Conservation (phyloP, 139 green algal species). For the Chlamydomonas sphaeroides region DNA sequence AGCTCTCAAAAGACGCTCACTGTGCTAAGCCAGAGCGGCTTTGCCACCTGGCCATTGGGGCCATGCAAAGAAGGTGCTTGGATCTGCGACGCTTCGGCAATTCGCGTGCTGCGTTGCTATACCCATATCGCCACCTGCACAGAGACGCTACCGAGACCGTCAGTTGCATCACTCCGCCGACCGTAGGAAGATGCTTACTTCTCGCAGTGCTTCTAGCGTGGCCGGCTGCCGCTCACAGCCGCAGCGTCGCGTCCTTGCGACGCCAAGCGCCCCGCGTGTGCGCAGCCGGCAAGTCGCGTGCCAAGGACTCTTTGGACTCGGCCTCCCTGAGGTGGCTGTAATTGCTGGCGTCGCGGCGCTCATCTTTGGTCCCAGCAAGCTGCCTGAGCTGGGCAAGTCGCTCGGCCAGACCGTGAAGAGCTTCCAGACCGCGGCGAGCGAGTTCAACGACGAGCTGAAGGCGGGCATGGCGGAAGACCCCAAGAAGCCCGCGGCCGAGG, state of each 20-base stretch:
- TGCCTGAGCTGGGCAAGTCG: slow-evolving; percentile 92
- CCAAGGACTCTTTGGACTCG: slow-evolving; percentile 88
- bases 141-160: too few relatives aligned
- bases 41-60: too few relatives aligned
- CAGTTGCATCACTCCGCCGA: too few relatives aligned
- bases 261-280: not conserved
- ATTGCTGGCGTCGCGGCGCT: slow-evolving; percentile 88
- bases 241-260: not conserved
- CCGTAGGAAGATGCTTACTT: slow-evolving; percentile 3
- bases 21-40: too few relatives aligned
- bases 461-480: slow-evolving; percentile 53
- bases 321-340: slow-evolving; percentile 86
- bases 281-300: slow-evolving; percentile 45
- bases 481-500: slow-evolving; percentile 17
- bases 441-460: slow-evolving; percentile 81
- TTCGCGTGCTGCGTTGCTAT: too few relatives aligned
- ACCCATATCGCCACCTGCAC: too few relatives aligned
- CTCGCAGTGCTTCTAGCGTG: not conserved
- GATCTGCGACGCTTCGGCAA: too few relatives aligned
- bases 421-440: slow-evolving; percentile 90
- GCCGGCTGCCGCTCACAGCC: not conserved
- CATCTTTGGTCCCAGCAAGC: slow-evolving; percentile 93
- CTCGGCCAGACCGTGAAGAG: slow-evolving; percentile 95
- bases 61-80: too few relatives aligned
- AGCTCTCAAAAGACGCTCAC: too few relatives aligned